Conservation (phyloP, 257 asterid genomes). For the Solanum bulbocastanum region DNA sequence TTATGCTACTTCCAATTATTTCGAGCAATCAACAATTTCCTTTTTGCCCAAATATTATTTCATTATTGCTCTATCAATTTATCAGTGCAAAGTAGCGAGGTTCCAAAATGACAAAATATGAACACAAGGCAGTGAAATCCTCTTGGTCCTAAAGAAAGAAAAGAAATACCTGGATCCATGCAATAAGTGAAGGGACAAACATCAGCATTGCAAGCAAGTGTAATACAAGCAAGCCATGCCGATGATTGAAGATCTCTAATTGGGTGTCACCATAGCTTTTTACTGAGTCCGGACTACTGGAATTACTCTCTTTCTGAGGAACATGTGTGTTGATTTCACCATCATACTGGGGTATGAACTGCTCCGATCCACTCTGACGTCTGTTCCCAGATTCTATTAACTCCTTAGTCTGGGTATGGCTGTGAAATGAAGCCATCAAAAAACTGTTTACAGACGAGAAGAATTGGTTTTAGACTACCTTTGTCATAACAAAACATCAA, state of each 20-base stretch:
- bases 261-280: conserved; percentile 71
- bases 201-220: conserved; percentile 70
- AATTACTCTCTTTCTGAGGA: conserved; percentile 23
- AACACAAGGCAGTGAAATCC: not conserved
- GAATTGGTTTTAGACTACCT: conserved; percentile 13
- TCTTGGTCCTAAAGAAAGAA: not conserved
- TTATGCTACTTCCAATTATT: not conserved
- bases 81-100: not conserved
- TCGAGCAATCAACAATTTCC: not conserved
- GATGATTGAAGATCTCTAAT: conserved; percentile 79
- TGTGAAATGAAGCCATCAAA: conserved; percentile 79
- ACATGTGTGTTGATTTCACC: conserved; percentile 25
- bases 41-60: not conserved
- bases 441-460: conserved; percentile 52
- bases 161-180: conserved; percentile 77
- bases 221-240: conserved; percentile 72
- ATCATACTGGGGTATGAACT: conserved; percentile 23
- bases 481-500: not conserved
- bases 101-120: not conserved
- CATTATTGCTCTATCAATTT: not conserved
- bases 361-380: conserved; percentile 13
- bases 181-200: conserved; percentile 82
- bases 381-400: conserved; percentile 29
- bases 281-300: conserved; percentile 46
- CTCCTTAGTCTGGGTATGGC: conserved; percentile 54